phyloP scores from a whole-genome alignment of 2,329 filamentous ascomycete species.

The Aspergillus sp. region DNA sequence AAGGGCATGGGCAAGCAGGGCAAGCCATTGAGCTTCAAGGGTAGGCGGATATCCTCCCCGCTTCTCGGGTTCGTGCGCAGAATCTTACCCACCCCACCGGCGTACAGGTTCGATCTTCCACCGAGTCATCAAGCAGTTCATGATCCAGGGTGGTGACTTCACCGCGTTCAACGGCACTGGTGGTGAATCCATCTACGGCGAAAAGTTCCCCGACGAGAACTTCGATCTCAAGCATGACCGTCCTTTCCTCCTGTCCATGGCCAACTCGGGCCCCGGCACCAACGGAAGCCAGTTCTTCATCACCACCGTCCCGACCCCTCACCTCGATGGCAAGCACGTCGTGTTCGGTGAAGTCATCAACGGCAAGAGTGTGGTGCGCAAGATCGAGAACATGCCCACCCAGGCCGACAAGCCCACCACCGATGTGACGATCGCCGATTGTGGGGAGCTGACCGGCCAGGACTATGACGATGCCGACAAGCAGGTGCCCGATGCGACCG shows the following conservation, averaged over 20 bases:
- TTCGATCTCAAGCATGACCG: conserved; percentile 89
- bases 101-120: conserved; percentile 75
- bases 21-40: conserved; percentile 89
- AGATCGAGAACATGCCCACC: conserved; percentile 81
- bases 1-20: conserved; percentile 80
- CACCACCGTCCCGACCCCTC: conserved; percentile 90
- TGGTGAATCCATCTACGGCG: conserved; percentile 95
- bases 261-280: conserved; percentile 91
- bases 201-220: conserved; percentile 96
- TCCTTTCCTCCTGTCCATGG: conserved; percentile 95
- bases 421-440: conserved; percentile 75
- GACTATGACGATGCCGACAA: conserved; percentile 66
- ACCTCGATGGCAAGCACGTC: conserved; percentile 94
- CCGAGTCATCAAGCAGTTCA: conserved; percentile 96
- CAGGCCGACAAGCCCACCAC: conserved; percentile 73
- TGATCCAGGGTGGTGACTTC: conserved; percentile 98
- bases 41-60: conserved; percentile 27
- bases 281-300: conserved; percentile 99
- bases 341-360: conserved; percentile 93
- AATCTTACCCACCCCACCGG: not conserved
- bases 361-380: conserved; percentile 86
- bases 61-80: conserved; percentile 1
- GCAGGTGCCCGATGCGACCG: conserved; percentile 73
- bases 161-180: conserved; percentile 92
- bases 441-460: conserved; percentile 76